Base-by-base conservation (phyloP, 257 asterid species). In the Solanum gandarillasii region DNA sequence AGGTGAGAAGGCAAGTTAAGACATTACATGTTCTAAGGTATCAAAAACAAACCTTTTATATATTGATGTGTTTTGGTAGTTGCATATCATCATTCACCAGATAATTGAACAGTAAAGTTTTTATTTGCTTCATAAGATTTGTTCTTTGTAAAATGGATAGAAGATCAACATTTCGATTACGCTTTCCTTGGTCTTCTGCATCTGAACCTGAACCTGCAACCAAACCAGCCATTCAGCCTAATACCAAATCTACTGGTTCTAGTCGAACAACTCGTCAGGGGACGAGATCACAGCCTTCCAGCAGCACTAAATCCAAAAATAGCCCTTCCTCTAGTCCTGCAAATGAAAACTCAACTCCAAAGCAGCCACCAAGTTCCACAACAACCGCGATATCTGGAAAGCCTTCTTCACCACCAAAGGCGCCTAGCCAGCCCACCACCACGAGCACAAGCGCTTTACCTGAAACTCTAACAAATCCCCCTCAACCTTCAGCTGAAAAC, bases 101-200 rank as follows among this genome's bases (percentile, higher is more conserved):
- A 85, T 34, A 81, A 36, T 82, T 48, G 29, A 82, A 62, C 72
- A 90, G 81, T 68, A 87, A 75, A 88, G 5, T 43, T 14, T 12
- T 7, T 38, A 43, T 65, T 81, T 43, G 27, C 41, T 84, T 39
- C 75, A 25, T 25, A 29, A 36, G 25, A 55, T 62, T 81, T 76
- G 32, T n/a, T 58, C 21, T 21, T 11, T 11, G 65, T 68, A 38
- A 62, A 35, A 95, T 95, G 98, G 92, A 93, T 12, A 93, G 93
- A 89, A 90, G 92, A 83, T 86, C 94, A 11, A 43, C 91, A 32
- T 81, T 91, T 83, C 92, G 92, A 23, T 90, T 89, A 16, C 97
- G 96, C 21, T 90, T 94, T 32, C 92, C 92, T 55, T 91, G 94
- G 92, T 78, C 67, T 60, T n/a, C 68, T 21, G 35, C 48, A 93